phyloP scores from a whole-genome alignment of 1,284 basidiomycete species.

The Apiotrichum brassicae region DNA sequence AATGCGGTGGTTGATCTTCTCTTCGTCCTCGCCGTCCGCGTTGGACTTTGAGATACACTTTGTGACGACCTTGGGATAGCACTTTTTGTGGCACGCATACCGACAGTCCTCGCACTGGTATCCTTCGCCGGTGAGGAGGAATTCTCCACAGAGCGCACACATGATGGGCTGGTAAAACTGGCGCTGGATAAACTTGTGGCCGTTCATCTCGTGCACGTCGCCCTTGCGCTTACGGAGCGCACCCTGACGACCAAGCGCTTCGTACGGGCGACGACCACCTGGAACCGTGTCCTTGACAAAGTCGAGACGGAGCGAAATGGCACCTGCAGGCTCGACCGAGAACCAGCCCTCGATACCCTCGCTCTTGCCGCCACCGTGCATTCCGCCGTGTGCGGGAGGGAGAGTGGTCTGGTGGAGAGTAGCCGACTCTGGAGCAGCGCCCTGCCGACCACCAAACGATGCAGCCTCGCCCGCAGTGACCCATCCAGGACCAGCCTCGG shows the following conservation, averaged over 20 bases:
- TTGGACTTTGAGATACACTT: constrained; percentile 98
- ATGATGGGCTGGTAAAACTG: constrained; percentile 99
- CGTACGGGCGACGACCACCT: constrained; percentile 73
- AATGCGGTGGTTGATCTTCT: constrained; percentile 99
- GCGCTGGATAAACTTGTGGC: constrained; percentile 93
- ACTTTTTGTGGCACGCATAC: constrained; percentile 98
- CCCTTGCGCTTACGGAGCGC: constrained; percentile 96
- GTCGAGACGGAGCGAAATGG: constrained; percentile 75
- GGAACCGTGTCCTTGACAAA: constrained; percentile 97
- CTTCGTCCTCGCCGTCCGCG: constrained; percentile 87
- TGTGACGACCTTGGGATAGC: constrained; percentile 97
- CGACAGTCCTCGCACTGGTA: constrained; percentile 99
- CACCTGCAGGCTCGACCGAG: constrained; percentile 94
- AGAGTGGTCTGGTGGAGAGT: constrained; percentile 25
- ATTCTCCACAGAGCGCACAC: constrained; percentile 96
- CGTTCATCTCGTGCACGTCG: constrained; percentile 99
- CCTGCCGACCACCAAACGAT: constrained; percentile 35
- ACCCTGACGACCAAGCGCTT: constrained; percentile 95
- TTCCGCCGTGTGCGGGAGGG: constrained; percentile 7
- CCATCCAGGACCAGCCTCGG: constrained; percentile 71
- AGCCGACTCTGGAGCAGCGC: constrained; percentile 31
- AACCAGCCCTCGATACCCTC: constrained; percentile 98
- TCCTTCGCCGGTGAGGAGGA: constrained; percentile 91
- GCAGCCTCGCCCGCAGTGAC: constrained; percentile 66
- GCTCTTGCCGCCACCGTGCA: constrained; percentile 29